Percentiles rank a stretch among this genome's conserved stretches.
Evolutionary conservation across 257 asterid genomes (phyloP).

Genomic region (Solanum ahanhuiri): DNA sequence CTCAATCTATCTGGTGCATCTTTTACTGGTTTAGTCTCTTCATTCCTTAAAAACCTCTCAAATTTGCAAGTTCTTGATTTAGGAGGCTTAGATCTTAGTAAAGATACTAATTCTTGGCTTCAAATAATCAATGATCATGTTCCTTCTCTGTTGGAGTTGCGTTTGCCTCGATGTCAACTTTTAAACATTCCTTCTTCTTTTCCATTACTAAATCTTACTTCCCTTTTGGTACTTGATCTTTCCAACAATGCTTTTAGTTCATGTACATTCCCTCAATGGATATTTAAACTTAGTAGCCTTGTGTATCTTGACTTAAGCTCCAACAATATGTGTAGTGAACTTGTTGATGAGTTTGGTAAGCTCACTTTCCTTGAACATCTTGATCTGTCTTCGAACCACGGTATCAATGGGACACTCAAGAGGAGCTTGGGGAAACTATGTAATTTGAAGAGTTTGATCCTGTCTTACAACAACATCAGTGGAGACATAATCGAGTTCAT

Average conservation of each 20-base stretch:
- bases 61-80: conserved; percentile 21
- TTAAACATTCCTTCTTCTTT: conserved; percentile 14
- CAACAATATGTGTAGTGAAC: background rate
- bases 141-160: conserved; percentile 22
- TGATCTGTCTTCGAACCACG: conserved; percentile 12
- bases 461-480: conserved; percentile 1
- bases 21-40: conserved; percentile 17
- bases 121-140: conserved; percentile 4
- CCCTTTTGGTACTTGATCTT: conserved; percentile 22
- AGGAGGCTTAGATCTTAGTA: conserved; percentile 11
- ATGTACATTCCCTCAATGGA: conserved; percentile 14
- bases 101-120: conserved; percentile 17
- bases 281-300: conserved; percentile 15
- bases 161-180: conserved; percentile 19
- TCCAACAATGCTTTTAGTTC: conserved; percentile 18
- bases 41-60: conserved; percentile 13
- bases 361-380: conserved; percentile 14
- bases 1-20: conserved; percentile 27
- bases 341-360: conserved; percentile 5
- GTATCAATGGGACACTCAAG: conserved; percentile 10
- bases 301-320: conserved; percentile 4
- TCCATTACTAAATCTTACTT: conserved; percentile 16
- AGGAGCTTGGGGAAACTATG: conserved; percentile 12
- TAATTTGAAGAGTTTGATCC: conserved; percentile 9
- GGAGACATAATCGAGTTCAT: conserved; percentile 6